These are phyloP conservation scores for Chlorophyllum brunneum DNA, from an alignment of 768 basidiomycete species.

Conservation along the genomic window DNA sequence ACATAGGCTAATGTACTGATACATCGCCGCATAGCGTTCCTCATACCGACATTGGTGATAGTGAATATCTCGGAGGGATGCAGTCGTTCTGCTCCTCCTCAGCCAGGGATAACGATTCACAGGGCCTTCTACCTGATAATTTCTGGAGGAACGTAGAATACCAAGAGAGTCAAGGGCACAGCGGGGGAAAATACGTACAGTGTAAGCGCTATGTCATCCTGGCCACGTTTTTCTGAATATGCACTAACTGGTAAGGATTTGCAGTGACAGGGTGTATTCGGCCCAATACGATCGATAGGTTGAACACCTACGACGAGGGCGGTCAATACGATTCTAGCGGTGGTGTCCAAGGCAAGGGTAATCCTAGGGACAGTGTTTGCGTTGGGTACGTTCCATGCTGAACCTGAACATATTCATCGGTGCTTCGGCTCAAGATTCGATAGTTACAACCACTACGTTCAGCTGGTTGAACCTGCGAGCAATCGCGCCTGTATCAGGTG, in stretches of 20 bases:
- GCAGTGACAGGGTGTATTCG: constrained; percentile 54
- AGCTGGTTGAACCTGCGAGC: constrained; percentile 50
- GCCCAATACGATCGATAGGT: constrained; percentile 34
- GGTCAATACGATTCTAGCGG: constrained; percentile 58
- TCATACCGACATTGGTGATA: constrained; percentile 53
- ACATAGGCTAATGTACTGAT: background rate
- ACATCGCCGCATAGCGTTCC: constrained; percentile 36
- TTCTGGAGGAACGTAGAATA: constrained; percentile 52
- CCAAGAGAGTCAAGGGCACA: constrained; percentile 36
- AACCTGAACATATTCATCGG: no score
- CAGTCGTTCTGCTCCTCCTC: constrained; percentile 49
- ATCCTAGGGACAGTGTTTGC: constrained; percentile 47
- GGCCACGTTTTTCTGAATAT: background rate
- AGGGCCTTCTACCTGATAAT: constrained; percentile 41
- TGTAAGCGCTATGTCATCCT: constrained; percentile 23
- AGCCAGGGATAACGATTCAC: constrained; percentile 33
- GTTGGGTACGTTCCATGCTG: constrained; percentile 32
- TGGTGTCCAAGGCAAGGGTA: constrained; percentile 45
- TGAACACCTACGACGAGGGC: constrained; percentile 44
- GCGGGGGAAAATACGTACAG: constrained; percentile 41
- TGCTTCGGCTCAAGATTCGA: background rate
- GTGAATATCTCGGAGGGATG: constrained; percentile 50
- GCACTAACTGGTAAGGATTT: background rate
- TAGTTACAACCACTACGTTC: constrained; percentile 56
- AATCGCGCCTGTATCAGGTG: constrained; percentile 54